Base-by-base conservation (phyloP, 305 asterid genomes). In the Stenogyne calaminthoides region DNA sequence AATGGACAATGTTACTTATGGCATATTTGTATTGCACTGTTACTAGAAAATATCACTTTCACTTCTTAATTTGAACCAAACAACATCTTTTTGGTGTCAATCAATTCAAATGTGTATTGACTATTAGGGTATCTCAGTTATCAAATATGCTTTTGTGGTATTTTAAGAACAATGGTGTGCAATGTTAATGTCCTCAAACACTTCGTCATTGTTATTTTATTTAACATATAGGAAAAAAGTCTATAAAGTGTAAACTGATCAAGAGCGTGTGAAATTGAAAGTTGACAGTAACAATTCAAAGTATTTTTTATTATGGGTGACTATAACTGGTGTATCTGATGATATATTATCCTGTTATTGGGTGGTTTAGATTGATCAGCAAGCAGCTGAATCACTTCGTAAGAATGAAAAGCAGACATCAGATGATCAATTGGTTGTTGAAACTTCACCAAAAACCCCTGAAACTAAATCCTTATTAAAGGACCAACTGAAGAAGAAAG, bases 301-400 rank as follows among this genome's bases (percentile, higher is more conserved):
- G 34, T 27, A 16, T 49, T 66, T 49, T 69, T 22, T 5, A 58
- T 22, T 52, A 10, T 64, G 40, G 57, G 37, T 77, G 52, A 9
- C 58, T 70, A 42, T 37, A 42, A 10, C 36, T 56, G 54, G 56
- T 46, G 56, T 63, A 51, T 66, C 46, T 39, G 67, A 18, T 71
- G 68, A 57, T 39, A 71, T 8, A 18, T 54, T 25, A 52, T 37
- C 60, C 64, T 37, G 51, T 73, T 74, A 69, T 71, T 77, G 78
- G 72, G 64, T 60, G 76, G 73, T 77, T 77, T 84, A 92, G 99
- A 92, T 94, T 64, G 99, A 94, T 79, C 96, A 90, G 81, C 99
- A 94, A 90, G 99, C 99, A 70, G 98, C 99, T 52, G 97, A 84
- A 29, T 90, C 98, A 12, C 95, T 94, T 12, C 77, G 91, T 39